Conservation (phyloP, 2,329 filamentous ascomycete species). For the Dactylella cylindrospora region DNA sequence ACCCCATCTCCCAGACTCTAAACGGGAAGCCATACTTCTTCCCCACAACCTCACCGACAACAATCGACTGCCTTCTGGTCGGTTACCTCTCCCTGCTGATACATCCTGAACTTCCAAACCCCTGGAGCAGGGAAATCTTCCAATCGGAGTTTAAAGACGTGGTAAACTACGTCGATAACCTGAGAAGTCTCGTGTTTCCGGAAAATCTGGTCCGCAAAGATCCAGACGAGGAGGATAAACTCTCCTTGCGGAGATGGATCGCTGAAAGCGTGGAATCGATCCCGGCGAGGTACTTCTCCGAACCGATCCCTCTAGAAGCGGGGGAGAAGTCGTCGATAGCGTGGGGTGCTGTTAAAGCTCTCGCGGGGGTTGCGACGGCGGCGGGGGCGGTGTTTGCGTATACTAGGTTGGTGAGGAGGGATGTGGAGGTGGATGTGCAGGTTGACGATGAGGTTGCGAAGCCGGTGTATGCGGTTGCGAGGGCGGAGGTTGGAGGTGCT, state of each 20-base stretch:
- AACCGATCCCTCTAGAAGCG: slow-evolving; percentile 16
- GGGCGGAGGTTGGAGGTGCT: background rate
- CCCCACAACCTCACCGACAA: slow-evolving; percentile 58
- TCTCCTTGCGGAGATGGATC: slow-evolving; percentile 13
- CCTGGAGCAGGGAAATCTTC: slow-evolving; percentile 64
- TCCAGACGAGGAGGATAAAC: slow-evolving; percentile 7
- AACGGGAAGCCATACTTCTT: slow-evolving; percentile 62
- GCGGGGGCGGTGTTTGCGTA: slow-evolving; percentile 18
- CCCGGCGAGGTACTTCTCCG: slow-evolving; percentile 5
- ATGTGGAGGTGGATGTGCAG: slow-evolving; percentile 10
- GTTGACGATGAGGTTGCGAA: slow-evolving; percentile 15
- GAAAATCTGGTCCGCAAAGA: background rate
- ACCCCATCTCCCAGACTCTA: slow-evolving; percentile 67
- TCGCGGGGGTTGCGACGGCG: slow-evolving; percentile 12
- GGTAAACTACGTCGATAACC: slow-evolving; percentile 54
- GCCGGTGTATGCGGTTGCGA: slow-evolving; percentile 10
- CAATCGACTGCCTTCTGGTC: slow-evolving; percentile 75
- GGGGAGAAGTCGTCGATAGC: slow-evolving; percentile 15
- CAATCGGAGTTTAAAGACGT: slow-evolving; percentile 56
- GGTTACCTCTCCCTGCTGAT: slow-evolving; percentile 78
- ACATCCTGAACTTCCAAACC: slow-evolving; percentile 62
- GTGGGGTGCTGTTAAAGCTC: slow-evolving; percentile 13
- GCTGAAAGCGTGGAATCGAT: background rate
- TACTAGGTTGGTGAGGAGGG: background rate
- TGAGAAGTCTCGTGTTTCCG: slow-evolving; percentile 41